phyloP scores from a whole-genome alignment of 2,329 filamentous ascomycete genomes.

The Penicillium rolfsii region DNA sequence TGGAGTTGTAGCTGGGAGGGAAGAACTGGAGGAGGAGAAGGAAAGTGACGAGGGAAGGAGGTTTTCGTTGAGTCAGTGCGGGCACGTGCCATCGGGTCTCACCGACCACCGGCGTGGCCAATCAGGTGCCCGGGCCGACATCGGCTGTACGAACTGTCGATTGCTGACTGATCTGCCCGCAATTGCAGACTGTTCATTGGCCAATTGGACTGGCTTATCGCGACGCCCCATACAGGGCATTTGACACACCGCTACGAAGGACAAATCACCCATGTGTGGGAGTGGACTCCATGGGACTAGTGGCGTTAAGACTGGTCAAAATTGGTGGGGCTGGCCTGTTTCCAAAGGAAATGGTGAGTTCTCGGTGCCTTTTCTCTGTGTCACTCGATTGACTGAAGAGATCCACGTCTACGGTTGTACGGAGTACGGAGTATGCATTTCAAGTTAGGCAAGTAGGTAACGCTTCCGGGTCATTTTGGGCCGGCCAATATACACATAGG shows the following conservation, averaged over 20 bases:
- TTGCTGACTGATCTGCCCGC: not conserved
- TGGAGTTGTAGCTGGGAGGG: conserved; percentile 7
- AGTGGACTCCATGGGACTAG: not conserved
- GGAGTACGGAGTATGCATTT: no score
- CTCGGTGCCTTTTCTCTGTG: conserved; percentile 13
- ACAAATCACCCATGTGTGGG: not conserved
- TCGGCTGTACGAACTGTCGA: conserved; percentile 14
- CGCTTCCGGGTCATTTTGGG: conserved; percentile 4
- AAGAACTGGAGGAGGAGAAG: conserved; percentile 20
- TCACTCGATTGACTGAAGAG: conserved; percentile 2
- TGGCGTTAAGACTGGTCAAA: not conserved
- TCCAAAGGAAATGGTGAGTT: not conserved
- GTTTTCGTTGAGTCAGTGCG: conserved; percentile 28
- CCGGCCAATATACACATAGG: not conserved
- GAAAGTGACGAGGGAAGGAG: conserved; percentile 18
- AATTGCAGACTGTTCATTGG: conserved; percentile 1
- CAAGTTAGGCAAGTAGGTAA: not conserved
- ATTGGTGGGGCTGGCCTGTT: not conserved
- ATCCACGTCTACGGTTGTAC: not conserved
- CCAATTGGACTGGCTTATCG: not conserved
- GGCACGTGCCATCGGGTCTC: conserved; percentile 32
- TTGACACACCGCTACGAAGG: conserved; percentile 9
- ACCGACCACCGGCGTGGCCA: conserved; percentile 35
- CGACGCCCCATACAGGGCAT: not conserved
- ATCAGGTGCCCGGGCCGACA: conserved; percentile 29